Evolutionary conservation across 2,329 filamentous ascomycete species (phyloP).

Genomic region (Grosmannia huntii): DNA sequence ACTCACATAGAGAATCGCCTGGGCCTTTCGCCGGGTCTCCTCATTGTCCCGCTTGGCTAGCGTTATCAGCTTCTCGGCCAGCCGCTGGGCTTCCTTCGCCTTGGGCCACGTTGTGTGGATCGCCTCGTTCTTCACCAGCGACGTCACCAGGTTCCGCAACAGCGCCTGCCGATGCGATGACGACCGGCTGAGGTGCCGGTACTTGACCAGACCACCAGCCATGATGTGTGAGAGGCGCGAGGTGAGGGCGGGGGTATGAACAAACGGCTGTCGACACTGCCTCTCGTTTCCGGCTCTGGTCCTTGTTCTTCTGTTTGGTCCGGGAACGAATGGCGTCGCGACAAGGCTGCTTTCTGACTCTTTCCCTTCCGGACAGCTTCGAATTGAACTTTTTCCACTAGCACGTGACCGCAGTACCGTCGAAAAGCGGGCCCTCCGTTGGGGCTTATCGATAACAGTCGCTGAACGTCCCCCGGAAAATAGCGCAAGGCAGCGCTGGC

Average conservation of each 20-base stretch:
- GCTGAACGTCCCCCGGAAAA: not conserved
- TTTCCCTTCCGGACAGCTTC: not conserved
- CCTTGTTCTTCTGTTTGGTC: too few relatives aligned
- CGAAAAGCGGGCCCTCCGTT: not conserved
- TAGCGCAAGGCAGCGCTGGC: not conserved
- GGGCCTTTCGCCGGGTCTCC: constrained; percentile 61
- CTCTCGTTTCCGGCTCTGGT: too few relatives aligned
- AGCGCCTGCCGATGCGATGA: constrained; percentile 85
- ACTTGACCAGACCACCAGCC: constrained; percentile 79
- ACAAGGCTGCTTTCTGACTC: not conserved
- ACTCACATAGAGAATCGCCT: constrained; percentile 70
- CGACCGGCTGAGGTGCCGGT: constrained; percentile 73
- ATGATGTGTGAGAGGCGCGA: constrained; percentile 31
- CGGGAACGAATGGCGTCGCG: not conserved
- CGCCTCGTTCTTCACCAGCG: constrained; percentile 82
- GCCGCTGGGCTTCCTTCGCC: constrained; percentile 87
- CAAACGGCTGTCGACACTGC: too few relatives aligned
- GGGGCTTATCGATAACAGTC: not conserved
- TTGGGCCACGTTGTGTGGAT: constrained; percentile 94
- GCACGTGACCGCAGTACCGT: not conserved
- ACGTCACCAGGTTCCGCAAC: constrained; percentile 90
- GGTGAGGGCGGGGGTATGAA: too few relatives aligned
- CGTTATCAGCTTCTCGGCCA: constrained; percentile 91
- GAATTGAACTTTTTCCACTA: not conserved
- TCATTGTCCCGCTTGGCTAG: constrained; percentile 87